Conservation (phyloP, 148 eudicot genomes). For the Arctostaphylos glauca region DNA sequence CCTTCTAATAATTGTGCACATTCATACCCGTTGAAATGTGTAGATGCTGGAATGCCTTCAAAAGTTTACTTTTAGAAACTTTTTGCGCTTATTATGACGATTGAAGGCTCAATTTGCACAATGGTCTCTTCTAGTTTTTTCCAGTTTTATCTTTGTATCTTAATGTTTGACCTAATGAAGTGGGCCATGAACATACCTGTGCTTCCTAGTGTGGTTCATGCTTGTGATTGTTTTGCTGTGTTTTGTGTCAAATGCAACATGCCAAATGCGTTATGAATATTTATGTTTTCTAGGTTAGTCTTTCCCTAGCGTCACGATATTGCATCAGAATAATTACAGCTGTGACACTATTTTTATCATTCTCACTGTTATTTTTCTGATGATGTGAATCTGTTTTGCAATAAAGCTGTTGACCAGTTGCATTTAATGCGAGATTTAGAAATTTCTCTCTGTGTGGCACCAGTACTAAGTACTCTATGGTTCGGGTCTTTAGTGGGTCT, state of each 20-base stretch:
- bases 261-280: background rate
- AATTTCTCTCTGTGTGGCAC: too few species aligned
- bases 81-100: too few species aligned
- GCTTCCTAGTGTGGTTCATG: background rate
- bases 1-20: background rate
- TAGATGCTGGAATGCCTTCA: background rate
- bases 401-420: background rate
- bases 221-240: background rate
- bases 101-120: background rate
- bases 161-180: background rate
- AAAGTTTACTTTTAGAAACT: background rate
- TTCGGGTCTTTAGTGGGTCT: too few species aligned
- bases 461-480: too few species aligned
- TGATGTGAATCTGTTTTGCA: background rate
- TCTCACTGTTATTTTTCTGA: background rate
- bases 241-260: background rate
- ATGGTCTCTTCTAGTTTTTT: background rate
- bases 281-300: slow-evolving; percentile 1
- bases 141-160: background rate
- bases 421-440: background rate
- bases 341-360: background rate
- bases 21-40: background rate
- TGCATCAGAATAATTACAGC: background rate
- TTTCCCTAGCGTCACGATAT: background rate
- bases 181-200: background rate